Base-by-base conservation (phyloP, 139 green algal genomes). In the Raphidocelis subcapitata region DNA sequence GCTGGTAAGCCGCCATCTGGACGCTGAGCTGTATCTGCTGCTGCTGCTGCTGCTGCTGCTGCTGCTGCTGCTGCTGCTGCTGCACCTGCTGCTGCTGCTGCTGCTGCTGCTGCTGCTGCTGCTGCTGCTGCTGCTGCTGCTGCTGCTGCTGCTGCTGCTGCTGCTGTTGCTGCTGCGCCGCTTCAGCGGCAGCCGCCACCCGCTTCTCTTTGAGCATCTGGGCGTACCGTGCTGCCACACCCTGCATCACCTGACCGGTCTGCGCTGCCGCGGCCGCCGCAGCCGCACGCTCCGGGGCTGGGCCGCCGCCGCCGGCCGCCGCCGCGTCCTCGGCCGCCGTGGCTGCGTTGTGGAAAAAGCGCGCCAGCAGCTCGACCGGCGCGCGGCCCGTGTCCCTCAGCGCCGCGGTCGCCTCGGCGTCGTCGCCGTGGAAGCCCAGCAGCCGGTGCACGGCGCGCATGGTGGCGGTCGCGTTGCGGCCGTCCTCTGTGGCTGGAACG, bases 21-120 rank as follows among this genome's bases (percentile, higher is more conserved):
- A n/a, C n/a, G n/a, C n/a, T n/a, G n/a, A n/a, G n/a, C n/a, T n/a
- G n/a, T n/a, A n/a, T n/a, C n/a, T n/a, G 15, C 62, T 51, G 18
- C 35, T 51, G 33, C 62, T 67, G 62, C 62, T 67, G 62, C 62
- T 67, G 36, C 35, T 52, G 15, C 18, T 67, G 52, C 62, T 67
- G 62, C 35, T 32, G 62, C 62, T 52, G 33, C 33, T n/a, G 10
- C 60, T 21, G 2, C 26, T n/a, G 32, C 8, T 16, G 16, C 5
- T 69, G 44, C 14, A 59, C 8, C 4, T 57, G 21, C 36, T 32
- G 21, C 41, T 69, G 36, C 37, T 69, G 63, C 37, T 69, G 63
- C 37, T 57, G 62, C 31, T 49, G 28, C 8, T 1, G 28, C 0
- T 0, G 54, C 21, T n/a, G 54, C 54, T 29, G 12, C 23, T 26